phyloP scores from a whole-genome alignment of 106 monocot genomes.

The Acorus gramineus region DNA sequence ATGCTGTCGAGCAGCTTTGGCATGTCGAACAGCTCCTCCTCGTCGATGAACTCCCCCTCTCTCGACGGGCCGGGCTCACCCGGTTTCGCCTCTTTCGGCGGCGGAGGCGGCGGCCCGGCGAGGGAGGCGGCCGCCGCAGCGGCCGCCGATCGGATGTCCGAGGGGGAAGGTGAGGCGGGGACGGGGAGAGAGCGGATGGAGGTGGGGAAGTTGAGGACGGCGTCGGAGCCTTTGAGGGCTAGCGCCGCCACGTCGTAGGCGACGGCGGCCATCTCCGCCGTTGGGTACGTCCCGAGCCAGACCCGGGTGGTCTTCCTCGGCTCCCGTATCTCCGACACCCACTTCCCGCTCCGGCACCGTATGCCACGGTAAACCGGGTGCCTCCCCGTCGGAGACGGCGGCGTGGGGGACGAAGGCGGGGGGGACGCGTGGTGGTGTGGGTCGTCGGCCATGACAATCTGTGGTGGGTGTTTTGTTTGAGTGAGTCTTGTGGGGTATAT shows the following conservation, averaged over 20 bases:
- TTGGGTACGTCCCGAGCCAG: slow-evolving; percentile 80
- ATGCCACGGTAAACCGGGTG: slow-evolving; percentile 49
- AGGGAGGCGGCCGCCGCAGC: slow-evolving; percentile 27
- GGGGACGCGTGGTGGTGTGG: neutral
- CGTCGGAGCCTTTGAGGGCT: slow-evolving; percentile 53
- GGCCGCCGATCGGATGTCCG: slow-evolving; percentile 60
- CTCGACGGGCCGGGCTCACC: neutral
- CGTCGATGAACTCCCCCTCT: slow-evolving; percentile 41
- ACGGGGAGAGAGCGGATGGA: slow-evolving; percentile 13
- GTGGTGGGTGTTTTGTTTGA: too few relatives aligned
- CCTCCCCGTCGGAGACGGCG: slow-evolving; percentile 5
- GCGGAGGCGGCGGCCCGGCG: neutral
- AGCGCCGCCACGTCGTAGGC: slow-evolving; percentile 83
- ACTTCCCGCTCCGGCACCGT: slow-evolving; percentile 56
- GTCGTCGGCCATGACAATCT: neutral
- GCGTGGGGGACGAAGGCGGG: neutral
- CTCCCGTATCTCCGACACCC: slow-evolving; percentile 90
- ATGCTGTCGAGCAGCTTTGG: slow-evolving; percentile 62
- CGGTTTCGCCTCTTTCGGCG: neutral
- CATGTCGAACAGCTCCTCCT: slow-evolving; percentile 80
- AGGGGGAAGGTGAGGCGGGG: slow-evolving; percentile 41
- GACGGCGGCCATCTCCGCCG: slow-evolving; percentile 69
- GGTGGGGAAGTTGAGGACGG: slow-evolving; percentile 73
- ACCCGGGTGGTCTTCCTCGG: slow-evolving; percentile 71
- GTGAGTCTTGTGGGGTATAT: neutral